Evolutionary conservation across 192 early-diverging fungal species (phyloP).

Genomic region (Chytriomyces hyalinus): DNA sequence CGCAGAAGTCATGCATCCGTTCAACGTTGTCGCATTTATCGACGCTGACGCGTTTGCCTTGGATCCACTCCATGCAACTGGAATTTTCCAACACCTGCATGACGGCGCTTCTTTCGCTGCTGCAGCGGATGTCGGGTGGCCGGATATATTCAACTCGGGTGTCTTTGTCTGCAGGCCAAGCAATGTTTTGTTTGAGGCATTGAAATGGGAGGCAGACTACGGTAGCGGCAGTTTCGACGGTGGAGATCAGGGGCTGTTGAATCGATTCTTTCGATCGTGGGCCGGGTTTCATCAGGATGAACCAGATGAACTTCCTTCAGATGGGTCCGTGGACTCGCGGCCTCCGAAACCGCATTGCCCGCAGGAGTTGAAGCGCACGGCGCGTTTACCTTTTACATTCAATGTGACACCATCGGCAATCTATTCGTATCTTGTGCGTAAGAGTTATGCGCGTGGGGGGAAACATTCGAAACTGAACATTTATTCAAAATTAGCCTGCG

Average conservation of each 20-base stretch:
- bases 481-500: conserved; percentile 62
- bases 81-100: conserved; percentile 59
- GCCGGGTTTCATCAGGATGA: conserved; percentile 35
- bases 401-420: conserved; percentile 83
- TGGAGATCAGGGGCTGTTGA: conserved; percentile 93
- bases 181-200: conserved; percentile 52
- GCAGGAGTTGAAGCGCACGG: conserved; percentile 41
- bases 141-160: conserved; percentile 97
- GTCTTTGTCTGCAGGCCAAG: conserved; percentile 80
- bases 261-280: conserved; percentile 86
- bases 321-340: not conserved
- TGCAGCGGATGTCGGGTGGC: conserved; percentile 93
- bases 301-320: not conserved
- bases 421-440: conserved; percentile 68
- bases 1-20: conserved; percentile 60
- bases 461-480: not conserved
- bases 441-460: not conserved
- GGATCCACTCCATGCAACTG: conserved; percentile 62
- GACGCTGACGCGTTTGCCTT: conserved; percentile 93
- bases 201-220: conserved; percentile 58
- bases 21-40: conserved; percentile 75
- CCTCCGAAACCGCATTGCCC: conserved; percentile 11
- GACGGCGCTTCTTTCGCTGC: conserved; percentile 69
- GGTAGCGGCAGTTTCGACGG: conserved; percentile 82
- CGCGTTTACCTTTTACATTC: conserved; percentile 84